A percentile compares a stretch with the other conserved stretches of the same genome.
Conservation (phyloP, 179 eudicot genomes). For the Actinidia polygama region DNA sequence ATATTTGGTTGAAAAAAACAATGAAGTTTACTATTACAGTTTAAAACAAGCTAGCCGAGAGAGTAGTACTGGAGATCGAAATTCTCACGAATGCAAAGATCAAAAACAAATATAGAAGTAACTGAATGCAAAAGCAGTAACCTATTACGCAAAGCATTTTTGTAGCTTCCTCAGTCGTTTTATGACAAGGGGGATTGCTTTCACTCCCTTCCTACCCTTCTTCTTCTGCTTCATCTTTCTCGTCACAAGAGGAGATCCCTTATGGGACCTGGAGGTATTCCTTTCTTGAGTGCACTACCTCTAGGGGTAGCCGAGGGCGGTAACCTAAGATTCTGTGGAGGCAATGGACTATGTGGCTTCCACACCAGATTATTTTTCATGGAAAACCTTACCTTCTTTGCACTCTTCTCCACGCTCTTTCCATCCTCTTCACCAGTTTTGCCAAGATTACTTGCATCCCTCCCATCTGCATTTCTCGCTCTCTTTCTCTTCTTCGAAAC, state of each 20-base stretch:
- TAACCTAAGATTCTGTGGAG: constrained; percentile 82
- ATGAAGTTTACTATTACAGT: neutral
- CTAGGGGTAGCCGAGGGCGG: constrained; percentile 93
- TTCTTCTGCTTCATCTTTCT: constrained; percentile 64
- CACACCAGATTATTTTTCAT: constrained; percentile 92
- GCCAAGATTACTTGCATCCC: constrained; percentile 5
- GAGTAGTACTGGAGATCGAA: neutral
- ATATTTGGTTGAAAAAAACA: neutral
- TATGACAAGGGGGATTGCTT: constrained; percentile 53
- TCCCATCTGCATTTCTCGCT: constrained; percentile 30
- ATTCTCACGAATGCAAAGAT: constrained; percentile 11
- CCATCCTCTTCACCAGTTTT: constrained; percentile 26
- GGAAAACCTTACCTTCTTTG: constrained; percentile 76
- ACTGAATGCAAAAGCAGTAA: constrained; percentile 5
- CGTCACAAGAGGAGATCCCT: constrained; percentile 47
- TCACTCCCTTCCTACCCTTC: constrained; percentile 59
- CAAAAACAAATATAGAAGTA: neutral
- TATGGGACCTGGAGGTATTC: constrained; percentile 85
- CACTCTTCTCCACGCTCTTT: constrained; percentile 61
- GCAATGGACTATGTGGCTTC: constrained; percentile 88
- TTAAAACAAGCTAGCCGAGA: neutral
- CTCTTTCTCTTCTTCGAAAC: constrained; percentile 74
- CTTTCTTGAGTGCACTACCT: constrained; percentile 96
- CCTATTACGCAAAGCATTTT: constrained; percentile 41
- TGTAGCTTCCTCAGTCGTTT: constrained; percentile 57